Evolutionary conservation across 208 protist species (phyloP), one percentile per base, ranked within the genome.

Genomic region (Angomonas desouzai): DNA sequence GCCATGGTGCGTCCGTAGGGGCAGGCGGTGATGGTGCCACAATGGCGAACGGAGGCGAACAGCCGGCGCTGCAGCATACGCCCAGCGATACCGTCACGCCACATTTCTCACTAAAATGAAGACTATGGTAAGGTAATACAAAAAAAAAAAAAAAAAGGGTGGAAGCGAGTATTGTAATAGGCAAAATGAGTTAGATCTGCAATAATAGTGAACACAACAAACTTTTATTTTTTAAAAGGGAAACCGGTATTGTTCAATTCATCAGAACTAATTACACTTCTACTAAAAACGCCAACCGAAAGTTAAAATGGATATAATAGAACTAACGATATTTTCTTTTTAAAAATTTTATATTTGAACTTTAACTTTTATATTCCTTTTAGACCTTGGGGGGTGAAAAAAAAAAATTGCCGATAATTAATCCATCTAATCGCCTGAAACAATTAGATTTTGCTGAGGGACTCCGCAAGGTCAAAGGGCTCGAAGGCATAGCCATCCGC

Each of bases 401-500:
- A 47, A 57, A 56, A 33, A 7, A 47, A 27, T 48, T 38, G 43
- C 28, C 25, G 7, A 57, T 57, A 30, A 22, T 57, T 57, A 57
- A 32, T 57, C 9, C 22, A 10, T 20, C 47, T 53, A 7, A 23
- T 16, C 38, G 38, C 38, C 16, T 45, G 6, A 66, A 66, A 20
- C n/a, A 20, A 66, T 38, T 20, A 63, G 45, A 77, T 56, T 43
- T 66, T 75, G 47, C 62, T 74, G 48, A 93, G 79, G 20, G 93
- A 66, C 49, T 85, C 77, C 1, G 70, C 69, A 32, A 96, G 84
- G 48, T 91, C 80, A 69, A 98, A 98, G 22, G 96, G 94, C 34
- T 72, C 58, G 73, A 98, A 98, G 13, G 78, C 45, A 53, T 85
- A 66, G 28, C 98, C 98, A 70, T 96, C 90, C 29, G 96, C 98